Evolutionary conservation across 306 rosid genomes (phyloP).

Genomic region (Castanopsis chinensis): DNA sequence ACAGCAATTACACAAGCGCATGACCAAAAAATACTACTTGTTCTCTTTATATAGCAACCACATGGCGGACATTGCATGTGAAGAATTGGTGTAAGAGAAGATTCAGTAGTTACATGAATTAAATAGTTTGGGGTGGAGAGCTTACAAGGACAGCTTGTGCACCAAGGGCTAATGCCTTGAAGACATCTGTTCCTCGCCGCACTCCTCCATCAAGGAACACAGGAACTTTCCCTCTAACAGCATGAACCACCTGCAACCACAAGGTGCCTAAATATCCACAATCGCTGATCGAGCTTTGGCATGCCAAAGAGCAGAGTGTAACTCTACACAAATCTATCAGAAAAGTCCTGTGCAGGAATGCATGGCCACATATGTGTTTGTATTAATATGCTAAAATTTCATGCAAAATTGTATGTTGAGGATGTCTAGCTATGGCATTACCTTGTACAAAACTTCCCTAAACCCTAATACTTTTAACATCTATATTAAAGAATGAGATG

Average conservation of each 20-base stretch:
- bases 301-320: neutral
- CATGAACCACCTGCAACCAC: conserved; percentile 75
- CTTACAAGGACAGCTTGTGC: conserved; percentile 94
- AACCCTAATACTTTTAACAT: neutral
- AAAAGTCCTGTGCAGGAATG: neutral
- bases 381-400: neutral
- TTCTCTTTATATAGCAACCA: neutral
- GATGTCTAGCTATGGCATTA: neutral
- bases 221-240: conserved; percentile 84
- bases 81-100: neutral
- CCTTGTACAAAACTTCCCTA: neutral
- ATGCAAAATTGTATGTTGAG: neutral
- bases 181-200: conserved; percentile 96
- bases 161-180: conserved; percentile 96
- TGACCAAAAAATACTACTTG: neutral
- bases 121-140: neutral
- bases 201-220: conserved; percentile 97
- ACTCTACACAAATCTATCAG: neutral
- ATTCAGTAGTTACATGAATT: neutral
- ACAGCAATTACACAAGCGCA: neutral
- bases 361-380: neutral
- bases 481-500: neutral
- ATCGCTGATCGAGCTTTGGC: neutral
- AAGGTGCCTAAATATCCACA: neutral
- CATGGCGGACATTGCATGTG: neutral